phyloP scores from a whole-genome alignment of 345 rosid genomes.

The Clausena lansium region DNA sequence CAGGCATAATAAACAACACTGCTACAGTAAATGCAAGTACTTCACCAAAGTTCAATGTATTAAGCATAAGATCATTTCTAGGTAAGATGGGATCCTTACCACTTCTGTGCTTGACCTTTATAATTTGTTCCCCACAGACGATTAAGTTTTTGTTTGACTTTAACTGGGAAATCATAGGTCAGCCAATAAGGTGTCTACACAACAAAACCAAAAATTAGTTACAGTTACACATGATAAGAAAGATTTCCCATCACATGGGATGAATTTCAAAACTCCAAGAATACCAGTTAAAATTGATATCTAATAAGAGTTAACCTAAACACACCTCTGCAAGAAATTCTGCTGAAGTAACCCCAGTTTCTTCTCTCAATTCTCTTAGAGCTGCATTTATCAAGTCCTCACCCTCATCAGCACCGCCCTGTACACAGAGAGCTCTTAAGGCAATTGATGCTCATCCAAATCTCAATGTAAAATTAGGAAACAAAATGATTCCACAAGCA shows the following conservation, averaged over 20 bases:
- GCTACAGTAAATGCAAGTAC: background rate
- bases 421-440: background rate
- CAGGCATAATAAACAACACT: background rate
- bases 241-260: background rate
- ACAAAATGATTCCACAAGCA: background rate
- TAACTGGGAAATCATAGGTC: slow-evolving; percentile 63
- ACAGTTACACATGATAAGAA: slow-evolving; percentile 1
- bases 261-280: background rate
- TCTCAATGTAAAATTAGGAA: background rate
- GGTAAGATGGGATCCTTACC: slow-evolving; percentile 34
- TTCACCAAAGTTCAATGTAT: background rate
- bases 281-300: background rate
- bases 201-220: slow-evolving; percentile 12
- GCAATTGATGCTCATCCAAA: background rate
- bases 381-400: slow-evolving; percentile 73
- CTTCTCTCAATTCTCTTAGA: slow-evolving; percentile 73
- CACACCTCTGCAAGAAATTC: slow-evolving; percentile 73
- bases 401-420: slow-evolving; percentile 77
- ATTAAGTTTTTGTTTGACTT: slow-evolving; percentile 46
- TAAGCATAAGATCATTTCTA: background rate
- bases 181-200: slow-evolving; percentile 73
- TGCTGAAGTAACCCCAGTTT: slow-evolving; percentile 71
- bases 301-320: background rate
- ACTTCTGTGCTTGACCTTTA: slow-evolving; percentile 85
- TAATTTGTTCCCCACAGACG: slow-evolving; percentile 61